Base-by-base conservation (phyloP, 768 basidiomycete species). In the Kwoniella botswanensis region DNA sequence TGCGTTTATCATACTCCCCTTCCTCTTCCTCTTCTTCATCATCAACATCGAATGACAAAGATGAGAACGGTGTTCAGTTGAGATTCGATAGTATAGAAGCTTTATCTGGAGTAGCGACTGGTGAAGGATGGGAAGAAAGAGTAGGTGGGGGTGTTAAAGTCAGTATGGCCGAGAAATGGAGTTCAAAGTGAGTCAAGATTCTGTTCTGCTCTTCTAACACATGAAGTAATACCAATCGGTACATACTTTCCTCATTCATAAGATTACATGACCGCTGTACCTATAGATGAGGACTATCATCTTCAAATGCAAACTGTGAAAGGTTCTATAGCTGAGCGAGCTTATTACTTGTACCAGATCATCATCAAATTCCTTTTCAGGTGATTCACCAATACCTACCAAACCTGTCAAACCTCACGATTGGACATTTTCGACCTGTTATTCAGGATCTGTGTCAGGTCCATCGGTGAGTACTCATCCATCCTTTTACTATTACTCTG, bases 341-440 rank as follows among this genome's bases (percentile, higher is more conserved):
- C 46, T 1, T 24, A 0, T 53, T 1, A 11, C 15, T 42, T 29
- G 42, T 43, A 0, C 44, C n/a, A 50, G 64, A 52, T 35, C 64
- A n/a, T 65, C 26, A 9, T 42, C 71, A 24, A 72, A 65, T 55
- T 59, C 58, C 24, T 63, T 73, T 56, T 72, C 82, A 0, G 71
- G 74, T 18, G 78, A 82, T 68, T 72, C 74, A 24, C 76, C 79
- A 3, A 71, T 84, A 42, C 80, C 84, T 60, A 79, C 76, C 56
- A 80, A 78, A 54, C 80, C 81, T 54, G 91, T 93, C 9, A 97
- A 95, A 76, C 91, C 91, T 0, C 98, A 93, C 83, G 97, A 99
- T 80, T 98, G 97, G 97, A 99, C 97, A 12, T 98, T 97, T 82
- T 97, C 95, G 2, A 93, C 94, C 1, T 89, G 87, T 3, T 94